Base-by-base conservation (phyloP, 2,329 filamentous ascomycete genomes). In the Fusarium gaditjirri region DNA sequence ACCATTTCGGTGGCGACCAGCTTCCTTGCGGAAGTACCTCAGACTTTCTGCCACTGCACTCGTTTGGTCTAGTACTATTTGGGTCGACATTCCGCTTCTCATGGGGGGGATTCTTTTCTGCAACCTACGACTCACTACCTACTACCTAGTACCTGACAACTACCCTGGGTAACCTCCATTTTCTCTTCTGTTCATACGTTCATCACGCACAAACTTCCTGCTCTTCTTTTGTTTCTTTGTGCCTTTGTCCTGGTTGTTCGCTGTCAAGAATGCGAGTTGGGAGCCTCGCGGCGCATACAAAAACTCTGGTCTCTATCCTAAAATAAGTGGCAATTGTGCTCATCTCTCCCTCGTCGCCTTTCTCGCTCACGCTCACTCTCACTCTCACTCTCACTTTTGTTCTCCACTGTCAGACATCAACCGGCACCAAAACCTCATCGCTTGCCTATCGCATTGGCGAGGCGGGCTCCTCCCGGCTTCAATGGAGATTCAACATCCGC, bases 401-500 rank as follows among this genome's bases (percentile, higher is more conserved):
- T 41, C 56, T 50, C 62, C 61, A 29, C 44, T 44, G 33, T 68
- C 65, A 63, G 49, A 65, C 54, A 55, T 52, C 33, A 50, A 59
- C 61, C 61, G 53, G 58, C 39, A 44, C 31, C 61, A 55, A 44
- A 53, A 47, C 41, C 39, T 71, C 55, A 46, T 58, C 65, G 29
- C 47, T 44, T 47, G 49, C 66, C 61, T 46, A 58, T 75, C 72
- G 70, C 74, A 68, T 57, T 54, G 31, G 65, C 72, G 70, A 61
- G 53, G 62, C 46, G 63, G 68, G 71, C 59, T 27, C 62, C 49
- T 44, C 42, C 57, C 59, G 50, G 61, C 61, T 67, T 67, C 70
- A 67, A 76, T 76, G 74, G 74, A 76, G 53, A 66, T 75, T 36
- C 72, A 68, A 43, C 55, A 64, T 60, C 50, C 68, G 50, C 63